These are phyloP conservation scores for Trichosanthes truncata DNA, from an alignment of 306 rosid genomes.

Conservation along the genomic window DNA sequence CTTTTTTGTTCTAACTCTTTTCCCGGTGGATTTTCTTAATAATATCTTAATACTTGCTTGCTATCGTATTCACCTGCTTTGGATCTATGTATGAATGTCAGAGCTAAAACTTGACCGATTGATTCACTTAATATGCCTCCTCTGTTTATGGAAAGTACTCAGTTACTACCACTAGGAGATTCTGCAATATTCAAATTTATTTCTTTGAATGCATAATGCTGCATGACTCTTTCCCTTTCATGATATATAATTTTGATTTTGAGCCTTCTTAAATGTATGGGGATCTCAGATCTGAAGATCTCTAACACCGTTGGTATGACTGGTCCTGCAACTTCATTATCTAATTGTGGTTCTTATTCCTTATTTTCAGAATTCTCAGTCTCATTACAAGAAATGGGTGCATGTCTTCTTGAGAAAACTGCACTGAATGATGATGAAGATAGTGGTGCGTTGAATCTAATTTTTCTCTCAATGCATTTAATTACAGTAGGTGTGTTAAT, in stretches of 20 bases:
- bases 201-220: neutral
- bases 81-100: neutral
- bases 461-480: neutral
- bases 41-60: neutral
- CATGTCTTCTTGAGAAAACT: conserved; percentile 94
- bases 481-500: neutral
- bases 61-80: neutral
- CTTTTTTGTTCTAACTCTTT: neutral
- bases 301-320: neutral
- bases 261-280: neutral
- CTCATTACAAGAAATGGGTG: conserved; percentile 78
- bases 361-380: conserved; percentile 65
- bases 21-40: neutral
- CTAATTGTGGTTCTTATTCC: conserved; percentile 2
- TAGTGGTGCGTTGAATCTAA: conserved; percentile 42
- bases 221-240: neutral
- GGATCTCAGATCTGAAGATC: neutral
- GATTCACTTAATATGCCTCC: neutral
- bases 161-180: neutral
- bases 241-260: neutral
- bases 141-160: neutral
- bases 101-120: neutral
- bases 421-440: conserved; percentile 81
- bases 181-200: neutral
- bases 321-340: neutral